Percentiles rank a stretch among this genome's conserved stretches.
Conservation (phyloP, 805 yeast genomes). For the Ogataea philodendri region DNA sequence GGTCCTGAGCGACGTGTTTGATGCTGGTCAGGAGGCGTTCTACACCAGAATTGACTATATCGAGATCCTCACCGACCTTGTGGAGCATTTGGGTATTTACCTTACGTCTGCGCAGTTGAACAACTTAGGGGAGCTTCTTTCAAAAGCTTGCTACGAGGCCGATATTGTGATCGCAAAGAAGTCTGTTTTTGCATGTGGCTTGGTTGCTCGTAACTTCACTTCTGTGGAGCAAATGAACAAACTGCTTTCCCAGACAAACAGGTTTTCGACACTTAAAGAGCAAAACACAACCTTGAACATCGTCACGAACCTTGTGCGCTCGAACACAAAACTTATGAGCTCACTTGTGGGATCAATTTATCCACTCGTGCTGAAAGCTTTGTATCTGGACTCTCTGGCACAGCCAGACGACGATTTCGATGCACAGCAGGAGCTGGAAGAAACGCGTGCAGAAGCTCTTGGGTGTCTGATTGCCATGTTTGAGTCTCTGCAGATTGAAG, state of each 20-base stretch:
- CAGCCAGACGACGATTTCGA: slow-evolving; percentile 35
- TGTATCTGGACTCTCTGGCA: slow-evolving; percentile 21
- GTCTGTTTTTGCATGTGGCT: slow-evolving; percentile 40
- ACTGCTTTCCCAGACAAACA: slow-evolving; percentile 13
- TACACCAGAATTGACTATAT: slow-evolving; percentile 49
- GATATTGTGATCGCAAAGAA: slow-evolving; percentile 46
- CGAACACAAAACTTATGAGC: slow-evolving; percentile 28
- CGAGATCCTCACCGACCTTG: slow-evolving; percentile 58
- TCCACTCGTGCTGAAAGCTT: slow-evolving; percentile 12
- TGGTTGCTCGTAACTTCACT: slow-evolving; percentile 30
- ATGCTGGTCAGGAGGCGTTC: slow-evolving; percentile 25
- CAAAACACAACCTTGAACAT: slow-evolving; percentile 21
- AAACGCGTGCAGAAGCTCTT: slow-evolving; percentile 49
- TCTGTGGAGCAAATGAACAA: slow-evolving; percentile 21
- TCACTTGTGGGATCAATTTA: slow-evolving; percentile 15
- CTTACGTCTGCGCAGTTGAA: slow-evolving; percentile 25
- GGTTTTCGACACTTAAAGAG: slow-evolving; percentile 5
- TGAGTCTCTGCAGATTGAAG: slow-evolving; percentile 36
- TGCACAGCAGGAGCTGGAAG: slow-evolving; percentile 31
- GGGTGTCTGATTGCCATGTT: slow-evolving; percentile 39
- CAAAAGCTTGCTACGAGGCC: slow-evolving; percentile 38
- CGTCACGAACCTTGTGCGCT: slow-evolving; percentile 25
- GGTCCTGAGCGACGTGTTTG: slow-evolving; percentile 36
- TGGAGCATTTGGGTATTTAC: slow-evolving; percentile 42
- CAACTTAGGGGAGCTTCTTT: slow-evolving; percentile 30